Percentiles rank a stretch among this genome's conserved stretches.
These are phyloP conservation scores for Trichosporon sp. DNA, from an alignment of 1,284 basidiomycete species.

Conservation along the genomic window DNA sequence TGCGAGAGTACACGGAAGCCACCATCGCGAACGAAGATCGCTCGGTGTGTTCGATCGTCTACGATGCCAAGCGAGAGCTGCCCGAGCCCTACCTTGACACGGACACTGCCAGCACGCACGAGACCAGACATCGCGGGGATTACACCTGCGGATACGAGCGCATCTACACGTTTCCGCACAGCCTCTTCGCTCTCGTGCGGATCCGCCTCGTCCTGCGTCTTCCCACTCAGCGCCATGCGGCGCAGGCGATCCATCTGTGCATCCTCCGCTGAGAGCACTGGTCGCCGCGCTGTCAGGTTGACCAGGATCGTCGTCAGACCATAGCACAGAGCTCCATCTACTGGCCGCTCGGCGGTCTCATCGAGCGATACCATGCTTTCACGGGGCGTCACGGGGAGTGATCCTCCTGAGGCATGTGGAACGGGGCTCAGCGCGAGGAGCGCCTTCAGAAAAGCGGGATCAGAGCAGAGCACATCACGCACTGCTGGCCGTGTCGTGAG, in stretches of 20 bases:
- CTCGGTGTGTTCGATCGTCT: slow-evolving; percentile 69
- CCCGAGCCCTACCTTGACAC: slow-evolving; percentile 43
- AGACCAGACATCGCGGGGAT: slow-evolving; percentile 60
- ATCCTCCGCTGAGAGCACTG: slow-evolving; percentile 68
- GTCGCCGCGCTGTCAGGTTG: slow-evolving; percentile 66
- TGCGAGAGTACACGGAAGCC: slow-evolving; percentile 66
- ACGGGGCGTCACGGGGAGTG: slow-evolving; percentile 53
- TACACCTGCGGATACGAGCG: slow-evolving; percentile 56
- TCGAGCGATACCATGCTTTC: slow-evolving; percentile 26
- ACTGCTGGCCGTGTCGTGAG: slow-evolving; percentile 62
- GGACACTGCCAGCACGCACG: slow-evolving; percentile 51
- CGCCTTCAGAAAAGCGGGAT: slow-evolving; percentile 56
- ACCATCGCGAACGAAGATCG: slow-evolving; percentile 73
- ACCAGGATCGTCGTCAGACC: slow-evolving; percentile 67
- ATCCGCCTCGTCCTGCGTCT: slow-evolving; percentile 45
- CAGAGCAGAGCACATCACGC: slow-evolving; percentile 60
- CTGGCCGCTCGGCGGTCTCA: slow-evolving; percentile 17
- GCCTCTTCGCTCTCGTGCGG: slow-evolving; percentile 55
- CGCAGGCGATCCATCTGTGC: slow-evolving; percentile 69
- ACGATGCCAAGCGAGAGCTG: slow-evolving; percentile 65
- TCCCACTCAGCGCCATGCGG: slow-evolving; percentile 57
- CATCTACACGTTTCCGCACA: slow-evolving; percentile 56
- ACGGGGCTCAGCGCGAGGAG: slow-evolving; percentile 54
- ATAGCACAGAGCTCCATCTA: slow-evolving; percentile 57
- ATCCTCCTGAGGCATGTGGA: slow-evolving; percentile 38